These are phyloP conservation scores for Hanseniaspora clermontiae DNA, from an alignment of 805 yeast species.

Conservation along the genomic window DNA sequence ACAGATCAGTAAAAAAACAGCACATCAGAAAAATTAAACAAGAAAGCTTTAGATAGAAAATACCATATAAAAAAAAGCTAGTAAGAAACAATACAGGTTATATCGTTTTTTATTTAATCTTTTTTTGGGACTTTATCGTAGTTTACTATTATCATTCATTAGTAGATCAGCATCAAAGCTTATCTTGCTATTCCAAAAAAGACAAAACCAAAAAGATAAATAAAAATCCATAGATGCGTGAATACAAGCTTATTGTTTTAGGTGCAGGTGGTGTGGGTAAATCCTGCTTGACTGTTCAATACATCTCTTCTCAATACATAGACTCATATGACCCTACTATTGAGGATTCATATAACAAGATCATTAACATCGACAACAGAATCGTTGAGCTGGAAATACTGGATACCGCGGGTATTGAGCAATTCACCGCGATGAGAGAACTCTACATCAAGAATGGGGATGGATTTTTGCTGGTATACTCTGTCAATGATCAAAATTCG, in stretches of 20 bases:
- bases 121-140: too few relatives aligned
- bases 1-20: too few relatives aligned
- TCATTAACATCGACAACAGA: constrained; percentile 75
- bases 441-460: constrained; percentile 76
- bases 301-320: constrained; percentile 77
- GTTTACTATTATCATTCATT: too few relatives aligned
- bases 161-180: too few relatives aligned
- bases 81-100: too few relatives aligned
- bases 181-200: too few relatives aligned
- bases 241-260: constrained; percentile 77
- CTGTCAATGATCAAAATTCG: constrained; percentile 66
- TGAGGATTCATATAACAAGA: constrained; percentile 87
- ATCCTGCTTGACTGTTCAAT: constrained; percentile 83
- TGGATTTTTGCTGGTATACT: constrained; percentile 78
- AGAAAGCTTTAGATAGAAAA: too few relatives aligned
- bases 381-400: constrained; percentile 75
- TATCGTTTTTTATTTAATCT: too few relatives aligned
- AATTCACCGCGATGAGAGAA: constrained; percentile 92
- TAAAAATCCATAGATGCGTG: constrained; percentile 31
- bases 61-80: too few relatives aligned
- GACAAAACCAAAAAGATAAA: background rate
- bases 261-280: constrained; percentile 99
- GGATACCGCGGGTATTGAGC: constrained; percentile 92
- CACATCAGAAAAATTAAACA: too few relatives aligned
- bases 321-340: constrained; percentile 95